Percentiles rank a stretch among this genome's conserved stretches.
These are phyloP conservation scores for Magnolia changhungtana DNA, from an alignment of 164 flowering plant genomes.

Conservation along the genomic window DNA sequence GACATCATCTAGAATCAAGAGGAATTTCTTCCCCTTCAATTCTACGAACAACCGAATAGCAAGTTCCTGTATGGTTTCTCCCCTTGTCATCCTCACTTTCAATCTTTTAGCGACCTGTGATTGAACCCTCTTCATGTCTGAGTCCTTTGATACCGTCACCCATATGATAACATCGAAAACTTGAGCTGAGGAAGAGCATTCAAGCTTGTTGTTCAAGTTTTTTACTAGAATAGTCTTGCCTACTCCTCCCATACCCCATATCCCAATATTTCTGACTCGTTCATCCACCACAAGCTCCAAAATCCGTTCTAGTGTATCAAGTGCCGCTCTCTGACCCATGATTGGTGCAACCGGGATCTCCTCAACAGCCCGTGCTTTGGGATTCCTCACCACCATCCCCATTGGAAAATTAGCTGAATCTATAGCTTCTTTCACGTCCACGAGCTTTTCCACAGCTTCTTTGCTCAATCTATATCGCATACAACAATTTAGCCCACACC, in stretches of 20 bases:
- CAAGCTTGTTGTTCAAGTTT: not conserved
- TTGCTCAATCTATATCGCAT: too few species aligned
- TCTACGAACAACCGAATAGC: not conserved
- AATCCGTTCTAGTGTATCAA: not conserved
- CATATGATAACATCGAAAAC: not conserved
- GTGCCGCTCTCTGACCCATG: not conserved
- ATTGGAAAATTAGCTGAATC: too few species aligned
- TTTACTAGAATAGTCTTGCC: conserved; percentile 7
- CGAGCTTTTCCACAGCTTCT: too few species aligned
- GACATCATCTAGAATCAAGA: conserved; percentile 7
- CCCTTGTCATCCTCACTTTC: not conserved
- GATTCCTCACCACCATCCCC: too few species aligned
- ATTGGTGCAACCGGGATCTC: too few species aligned
- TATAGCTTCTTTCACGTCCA: too few species aligned
- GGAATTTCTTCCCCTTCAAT: not conserved
- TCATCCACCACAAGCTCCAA: not conserved
- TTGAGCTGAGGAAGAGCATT: too few species aligned
- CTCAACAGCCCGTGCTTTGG: too few species aligned
- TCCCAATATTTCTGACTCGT: not conserved
- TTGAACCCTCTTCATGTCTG: not conserved
- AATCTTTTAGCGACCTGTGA: not conserved
- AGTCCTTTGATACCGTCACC: not conserved
- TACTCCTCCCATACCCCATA: conserved; percentile 12
- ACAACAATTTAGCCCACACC: too few species aligned
- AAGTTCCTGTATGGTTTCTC: not conserved